Conservation (phyloP, 495 filamentous ascomycete species). For the Neurospora sp. region DNA sequence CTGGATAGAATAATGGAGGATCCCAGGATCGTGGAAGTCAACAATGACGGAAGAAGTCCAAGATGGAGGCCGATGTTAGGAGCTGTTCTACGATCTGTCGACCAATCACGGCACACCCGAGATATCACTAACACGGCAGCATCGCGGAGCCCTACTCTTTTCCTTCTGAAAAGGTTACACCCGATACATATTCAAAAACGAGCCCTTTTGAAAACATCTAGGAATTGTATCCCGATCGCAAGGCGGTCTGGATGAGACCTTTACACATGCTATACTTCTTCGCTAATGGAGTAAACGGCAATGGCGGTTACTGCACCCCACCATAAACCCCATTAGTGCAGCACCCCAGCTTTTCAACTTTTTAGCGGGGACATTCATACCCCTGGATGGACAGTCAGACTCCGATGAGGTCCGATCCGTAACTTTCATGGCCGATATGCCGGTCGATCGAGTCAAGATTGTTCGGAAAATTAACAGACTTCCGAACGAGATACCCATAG, state of each 20-base stretch:
- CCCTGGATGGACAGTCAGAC: background rate
- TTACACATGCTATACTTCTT: background rate
- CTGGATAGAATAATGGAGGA: background rate
- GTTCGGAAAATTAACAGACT: background rate
- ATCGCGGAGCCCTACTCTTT: background rate
- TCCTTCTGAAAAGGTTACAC: background rate
- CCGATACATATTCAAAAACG: background rate
- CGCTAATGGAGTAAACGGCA: background rate
- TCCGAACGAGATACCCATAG: background rate
- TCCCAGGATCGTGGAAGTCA: background rate
- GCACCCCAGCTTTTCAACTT: background rate
- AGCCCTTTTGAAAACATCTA: background rate
- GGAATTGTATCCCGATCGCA: background rate
- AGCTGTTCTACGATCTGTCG: background rate
- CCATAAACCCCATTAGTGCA: background rate
- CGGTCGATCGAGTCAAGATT: background rate
- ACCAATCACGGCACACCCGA: background rate
- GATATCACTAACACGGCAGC: background rate
- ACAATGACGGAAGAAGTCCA: background rate
- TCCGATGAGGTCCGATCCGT: background rate
- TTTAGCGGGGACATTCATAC: background rate
- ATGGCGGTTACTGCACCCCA: background rate
- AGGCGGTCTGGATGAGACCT: background rate
- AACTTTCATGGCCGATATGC: background rate
- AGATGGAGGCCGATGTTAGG: background rate